Evolutionary conservation across 2,329 filamentous ascomycete genomes (phyloP).

Genomic region (Hypoxylon sp.): DNA sequence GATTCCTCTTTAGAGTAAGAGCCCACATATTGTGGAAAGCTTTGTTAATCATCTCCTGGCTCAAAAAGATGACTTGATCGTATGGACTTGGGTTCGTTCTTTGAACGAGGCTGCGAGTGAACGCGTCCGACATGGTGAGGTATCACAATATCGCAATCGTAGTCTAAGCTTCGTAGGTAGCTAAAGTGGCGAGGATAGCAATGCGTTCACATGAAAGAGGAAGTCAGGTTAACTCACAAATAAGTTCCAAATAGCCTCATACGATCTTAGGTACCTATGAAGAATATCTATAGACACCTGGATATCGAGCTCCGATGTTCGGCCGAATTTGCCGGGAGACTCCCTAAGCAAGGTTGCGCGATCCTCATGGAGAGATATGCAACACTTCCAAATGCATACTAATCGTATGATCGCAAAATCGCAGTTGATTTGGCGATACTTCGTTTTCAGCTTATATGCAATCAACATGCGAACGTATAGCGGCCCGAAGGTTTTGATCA

Average conservation of each 20-base stretch:
- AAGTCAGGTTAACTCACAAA: neutral
- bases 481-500: neutral
- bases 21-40: constrained; percentile 4
- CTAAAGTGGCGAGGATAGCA: neutral
- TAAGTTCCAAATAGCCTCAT: neutral
- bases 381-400: neutral
- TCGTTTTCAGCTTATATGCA: neutral
- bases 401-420: neutral
- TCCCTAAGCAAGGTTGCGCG: neutral
- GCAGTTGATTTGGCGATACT: neutral
- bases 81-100: neutral
- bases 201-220: neutral
- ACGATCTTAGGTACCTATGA: neutral
- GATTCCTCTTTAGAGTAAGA: neutral
- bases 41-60: constrained; percentile 2
- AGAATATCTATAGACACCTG: neutral
- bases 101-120: neutral
- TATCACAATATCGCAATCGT: neutral
- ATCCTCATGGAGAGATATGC: neutral
- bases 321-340: neutral
- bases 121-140: constrained; percentile 2
- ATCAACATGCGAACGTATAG: too few relatives aligned
- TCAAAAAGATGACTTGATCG: constrained; percentile 1
- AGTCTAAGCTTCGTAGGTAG: neutral
- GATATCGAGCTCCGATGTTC: neutral